Percentiles rank a stretch among this genome's conserved stretches.
Evolutionary conservation across 768 basidiomycete genomes (phyloP).

Genomic region (Macrolepiota albuminosa): DNA sequence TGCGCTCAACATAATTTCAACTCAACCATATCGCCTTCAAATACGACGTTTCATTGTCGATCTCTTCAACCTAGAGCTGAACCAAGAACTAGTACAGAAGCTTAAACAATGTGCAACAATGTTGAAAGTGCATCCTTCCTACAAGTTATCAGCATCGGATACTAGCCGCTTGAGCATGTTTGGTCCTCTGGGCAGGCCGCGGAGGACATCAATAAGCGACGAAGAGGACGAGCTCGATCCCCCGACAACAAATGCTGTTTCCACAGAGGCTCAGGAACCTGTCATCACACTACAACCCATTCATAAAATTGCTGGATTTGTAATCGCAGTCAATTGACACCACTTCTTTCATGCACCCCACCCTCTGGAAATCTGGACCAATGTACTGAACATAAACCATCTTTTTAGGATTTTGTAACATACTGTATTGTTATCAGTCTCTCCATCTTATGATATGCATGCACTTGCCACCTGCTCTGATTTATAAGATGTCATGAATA

Average conservation of each 20-base stretch:
- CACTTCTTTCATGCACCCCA: background rate
- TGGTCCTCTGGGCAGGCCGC: conserved; percentile 44
- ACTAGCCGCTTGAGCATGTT: conserved; percentile 59
- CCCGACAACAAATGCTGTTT: conserved; percentile 31
- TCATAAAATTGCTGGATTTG: conserved; percentile 58
- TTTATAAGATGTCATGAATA: no score
- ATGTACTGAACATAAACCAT: background rate
- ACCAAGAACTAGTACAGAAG: conserved; percentile 51
- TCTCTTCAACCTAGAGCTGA: conserved; percentile 81
- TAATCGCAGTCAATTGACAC: conserved; percentile 5
- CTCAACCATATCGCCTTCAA: conserved; percentile 85
- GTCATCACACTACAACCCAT: conserved; percentile 55
- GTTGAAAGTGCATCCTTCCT: conserved; percentile 43
- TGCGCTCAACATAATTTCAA: conserved; percentile 82
- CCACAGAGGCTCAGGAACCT: conserved; percentile 35
- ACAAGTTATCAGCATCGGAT: conserved; percentile 35
- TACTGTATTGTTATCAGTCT: background rate
- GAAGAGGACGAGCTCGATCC: conserved; percentile 50
- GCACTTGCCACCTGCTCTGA: no score
- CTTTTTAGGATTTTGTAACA: conserved; percentile 2
- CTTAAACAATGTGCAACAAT: conserved; percentile 48
- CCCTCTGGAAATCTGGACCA: background rate
- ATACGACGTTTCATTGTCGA: conserved; percentile 92
- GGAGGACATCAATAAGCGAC: conserved; percentile 56
- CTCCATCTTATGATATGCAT: background rate